Percentiles rank a stretch among this genome's conserved stretches.
phyloP scores from a whole-genome alignment of 495 filamentous ascomycete species.

The Chlorociboria aeruginascens region DNA sequence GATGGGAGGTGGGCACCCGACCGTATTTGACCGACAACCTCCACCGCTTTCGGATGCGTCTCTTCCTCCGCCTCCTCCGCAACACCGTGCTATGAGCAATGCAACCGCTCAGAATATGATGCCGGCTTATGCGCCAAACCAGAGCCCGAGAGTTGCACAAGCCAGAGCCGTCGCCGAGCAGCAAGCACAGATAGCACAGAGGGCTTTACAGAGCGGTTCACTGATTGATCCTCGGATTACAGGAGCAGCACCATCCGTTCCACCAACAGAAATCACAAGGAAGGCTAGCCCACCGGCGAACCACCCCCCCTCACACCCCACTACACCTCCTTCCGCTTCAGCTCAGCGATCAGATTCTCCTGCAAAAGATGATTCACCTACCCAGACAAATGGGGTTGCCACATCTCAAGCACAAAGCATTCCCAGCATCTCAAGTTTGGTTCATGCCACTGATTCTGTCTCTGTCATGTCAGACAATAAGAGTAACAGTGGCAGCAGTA shows the following conservation, averaged over 20 bases:
- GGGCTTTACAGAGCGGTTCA: conserved; percentile 5
- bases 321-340: conserved; percentile 12
- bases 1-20: conserved; percentile 5
- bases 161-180: conserved; percentile 20
- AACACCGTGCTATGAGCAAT: conserved; percentile 12
- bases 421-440: conserved; percentile 24
- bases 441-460: conserved; percentile 20
- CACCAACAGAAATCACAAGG: conserved; percentile 1
- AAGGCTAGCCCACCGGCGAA: conserved; percentile 1
- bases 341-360: no score
- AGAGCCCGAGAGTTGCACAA: conserved; percentile 20
- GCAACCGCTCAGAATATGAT: conserved; percentile 11
- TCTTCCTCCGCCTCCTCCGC: conserved; percentile 17
- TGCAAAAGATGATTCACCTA: neutral
- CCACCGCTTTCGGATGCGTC: conserved; percentile 17
- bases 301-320: conserved; percentile 6
- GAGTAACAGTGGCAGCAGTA: conserved; percentile 22
- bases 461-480: conserved; percentile 24
- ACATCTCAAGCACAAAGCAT: conserved; percentile 20
- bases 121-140: conserved; percentile 19
- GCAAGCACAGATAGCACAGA: conserved; percentile 11
- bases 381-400: conserved; percentile 6
- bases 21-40: conserved; percentile 14
- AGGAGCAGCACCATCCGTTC: neutral
- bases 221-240: conserved; percentile 15